Conservation (phyloP, 768 basidiomycete genomes). For the Punctularia strigosozonata region DNA sequence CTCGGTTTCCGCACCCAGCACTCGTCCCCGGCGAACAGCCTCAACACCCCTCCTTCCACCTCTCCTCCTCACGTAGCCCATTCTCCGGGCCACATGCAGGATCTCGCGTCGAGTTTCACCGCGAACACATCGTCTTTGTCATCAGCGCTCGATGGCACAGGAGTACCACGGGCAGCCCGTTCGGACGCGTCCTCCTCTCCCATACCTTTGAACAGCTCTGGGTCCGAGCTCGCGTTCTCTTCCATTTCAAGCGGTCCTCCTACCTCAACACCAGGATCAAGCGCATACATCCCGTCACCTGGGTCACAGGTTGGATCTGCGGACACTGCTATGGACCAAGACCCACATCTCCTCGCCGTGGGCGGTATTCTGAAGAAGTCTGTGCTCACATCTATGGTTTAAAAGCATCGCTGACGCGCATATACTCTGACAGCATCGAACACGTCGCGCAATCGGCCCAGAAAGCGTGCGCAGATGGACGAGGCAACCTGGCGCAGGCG, state of each 20-base stretch:
- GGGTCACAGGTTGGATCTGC: no score
- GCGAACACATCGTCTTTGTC: conserved; percentile 21
- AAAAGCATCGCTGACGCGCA: conserved; percentile 5
- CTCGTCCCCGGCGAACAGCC: no score
- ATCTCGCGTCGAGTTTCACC: conserved; percentile 16
- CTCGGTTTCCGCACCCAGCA: no score
- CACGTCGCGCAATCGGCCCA: conserved; percentile 48
- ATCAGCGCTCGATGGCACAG: conserved; percentile 19
- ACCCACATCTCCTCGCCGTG: conserved; percentile 36
- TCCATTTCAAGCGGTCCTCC: conserved; percentile 15
- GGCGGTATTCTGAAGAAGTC: conserved; percentile 44
- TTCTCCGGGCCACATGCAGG: no score
- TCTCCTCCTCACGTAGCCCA: no score
- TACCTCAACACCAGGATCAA: conserved; percentile 14
- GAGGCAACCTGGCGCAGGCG: conserved; percentile 32
- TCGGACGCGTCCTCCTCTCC: conserved; percentile 22
- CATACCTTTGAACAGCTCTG: conserved; percentile 10
- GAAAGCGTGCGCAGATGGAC: conserved; percentile 33
- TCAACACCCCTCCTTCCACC: no score
- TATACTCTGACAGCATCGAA: conserved; percentile 35
- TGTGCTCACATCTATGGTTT: conserved; percentile 21
- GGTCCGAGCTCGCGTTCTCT: conserved; percentile 16
- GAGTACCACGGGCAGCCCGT: conserved; percentile 14
- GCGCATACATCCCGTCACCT: conserved; percentile 14
- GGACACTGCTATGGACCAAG: no score